Conservation (phyloP, 2,329 filamentous ascomycete species). For the Furcasterigmium sp. region DNA sequence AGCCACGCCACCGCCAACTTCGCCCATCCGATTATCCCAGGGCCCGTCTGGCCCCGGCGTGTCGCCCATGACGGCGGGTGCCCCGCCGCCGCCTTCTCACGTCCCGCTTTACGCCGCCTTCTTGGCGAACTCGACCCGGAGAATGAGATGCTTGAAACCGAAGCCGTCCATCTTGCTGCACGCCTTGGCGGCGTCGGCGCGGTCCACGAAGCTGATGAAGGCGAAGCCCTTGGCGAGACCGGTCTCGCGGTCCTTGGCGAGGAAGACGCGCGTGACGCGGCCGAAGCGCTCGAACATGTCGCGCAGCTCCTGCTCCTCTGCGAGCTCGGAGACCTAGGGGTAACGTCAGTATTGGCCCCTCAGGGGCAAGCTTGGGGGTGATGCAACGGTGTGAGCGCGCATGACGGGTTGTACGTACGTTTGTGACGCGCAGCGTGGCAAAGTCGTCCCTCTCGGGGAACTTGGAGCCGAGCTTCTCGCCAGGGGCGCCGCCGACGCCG, state of each 20-base stretch:
- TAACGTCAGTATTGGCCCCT: conserved; percentile 18
- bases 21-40: neutral
- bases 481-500: conserved; percentile 55
- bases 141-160: conserved; percentile 81
- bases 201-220: conserved; percentile 94
- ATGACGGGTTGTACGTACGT: conserved; percentile 72
- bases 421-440: conserved; percentile 93
- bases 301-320: conserved; percentile 90
- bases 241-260: conserved; percentile 96
- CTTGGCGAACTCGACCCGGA: conserved; percentile 85
- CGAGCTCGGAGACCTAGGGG: conserved; percentile 84
- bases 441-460: conserved; percentile 91
- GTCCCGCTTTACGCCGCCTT: conserved; percentile 41
- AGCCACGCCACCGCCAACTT: too few species aligned
- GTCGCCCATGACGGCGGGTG: too few species aligned
- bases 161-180: conserved; percentile 98
- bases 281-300: conserved; percentile 98
- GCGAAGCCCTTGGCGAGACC: conserved; percentile 97
- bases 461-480: conserved; percentile 88
- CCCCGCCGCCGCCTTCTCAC: too few species aligned
- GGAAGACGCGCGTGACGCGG: conserved; percentile 92
- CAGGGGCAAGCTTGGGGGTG: too few species aligned
- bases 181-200: conserved; percentile 82
- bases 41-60: neutral
- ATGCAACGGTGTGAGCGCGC: neutral